Base-by-base conservation (phyloP, 352 stramenopile genomes). In the Pythium folliculosum region DNA sequence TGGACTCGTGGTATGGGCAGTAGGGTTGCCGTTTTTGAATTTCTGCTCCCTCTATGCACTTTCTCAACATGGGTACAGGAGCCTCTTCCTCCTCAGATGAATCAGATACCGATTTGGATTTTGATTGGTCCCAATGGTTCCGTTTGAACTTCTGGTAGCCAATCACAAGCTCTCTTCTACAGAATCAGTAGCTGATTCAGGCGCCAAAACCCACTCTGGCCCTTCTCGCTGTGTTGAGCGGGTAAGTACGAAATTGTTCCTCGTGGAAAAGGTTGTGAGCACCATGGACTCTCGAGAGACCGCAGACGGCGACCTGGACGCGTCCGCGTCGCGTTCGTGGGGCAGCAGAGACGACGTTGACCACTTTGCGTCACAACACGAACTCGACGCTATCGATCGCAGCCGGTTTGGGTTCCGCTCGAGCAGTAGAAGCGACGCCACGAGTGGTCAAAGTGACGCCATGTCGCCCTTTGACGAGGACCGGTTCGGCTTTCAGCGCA, bases 361-460 rank as follows among this genome's bases (percentile, higher is more conserved):
- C 12, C 40, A n/a, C 5, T 19, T n/a, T n/a, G 17, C 40, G 14
- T 2, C 14, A n/a, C 17, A 12, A 7, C 32, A 16, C 27, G 55
- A 32, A 37, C 17, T 22, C 63, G 54, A 51, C 27, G 22, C 45
- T 49, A 59, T 70, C 54, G 38, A 60, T 21, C 54, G 48, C 37
- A 54, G 48, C 47, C 49, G n/a, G n/a, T 71, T 66, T 55, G 49
- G 56, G 27, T 64, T 63, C 56, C 65, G 57, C 51, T 16, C 60
- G 56, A 50, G 19, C 37, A 43, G 65, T 62, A 66, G 50, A 22
- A 55, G 65, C 51, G 65, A 60, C 57, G 57, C 35, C 17, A 60
- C 23, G 13, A 70, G 63, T 38, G 35, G 40, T 1, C 45, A 40
- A 60, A 71, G 56, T 40, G 50, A 30, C 10, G 47, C 21, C 27